These are phyloP conservation scores for Kwoniella heveanensis DNA, from an alignment of 768 basidiomycete species.

Conservation along the genomic window DNA sequence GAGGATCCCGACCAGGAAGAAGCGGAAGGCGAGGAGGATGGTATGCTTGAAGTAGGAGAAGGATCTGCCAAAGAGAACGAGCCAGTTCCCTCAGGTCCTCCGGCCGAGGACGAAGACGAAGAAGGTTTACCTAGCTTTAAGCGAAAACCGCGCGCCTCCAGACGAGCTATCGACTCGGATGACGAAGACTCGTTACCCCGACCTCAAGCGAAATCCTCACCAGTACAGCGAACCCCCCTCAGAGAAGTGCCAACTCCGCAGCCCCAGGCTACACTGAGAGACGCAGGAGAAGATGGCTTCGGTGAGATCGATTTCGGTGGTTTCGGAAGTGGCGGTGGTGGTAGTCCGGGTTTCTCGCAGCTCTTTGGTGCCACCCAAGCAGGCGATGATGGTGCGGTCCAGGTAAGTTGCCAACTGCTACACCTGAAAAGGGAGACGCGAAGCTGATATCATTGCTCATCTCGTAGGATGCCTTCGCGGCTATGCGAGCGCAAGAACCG, in stretches of 20 bases:
- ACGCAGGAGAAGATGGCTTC: conserved; percentile 2
- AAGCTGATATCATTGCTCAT: conserved; percentile 5
- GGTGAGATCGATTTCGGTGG: conserved; percentile 37
- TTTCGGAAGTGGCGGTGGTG: conserved; percentile 28
- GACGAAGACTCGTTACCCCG: conserved; percentile 27
- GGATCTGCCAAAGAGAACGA: conserved; percentile 8
- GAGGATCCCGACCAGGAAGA: conserved; percentile 14
- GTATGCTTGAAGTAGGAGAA: conserved; percentile 4
- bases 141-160: conserved; percentile 20
- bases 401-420: conserved; percentile 20
- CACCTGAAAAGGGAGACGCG: not conserved
- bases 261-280: not conserved
- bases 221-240: conserved; percentile 16
- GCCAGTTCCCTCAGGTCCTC: not conserved
- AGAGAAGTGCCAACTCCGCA: conserved; percentile 9
- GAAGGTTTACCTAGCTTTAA: conserved; percentile 14
- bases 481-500: conserved; percentile 18
- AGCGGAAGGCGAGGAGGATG: not conserved
- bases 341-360: conserved; percentile 49
- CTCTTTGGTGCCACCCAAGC: conserved; percentile 50
- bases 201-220: not conserved
- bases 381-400: not conserved
- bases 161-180: conserved; percentile 31
- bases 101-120: conserved; percentile 22
- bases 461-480: conserved; percentile 32